Percentiles rank a stretch among this genome's conserved stretches.
These are phyloP conservation scores for Leccinum sublutescens DNA, from an alignment of 768 basidiomycete species.

Conservation along the genomic window DNA sequence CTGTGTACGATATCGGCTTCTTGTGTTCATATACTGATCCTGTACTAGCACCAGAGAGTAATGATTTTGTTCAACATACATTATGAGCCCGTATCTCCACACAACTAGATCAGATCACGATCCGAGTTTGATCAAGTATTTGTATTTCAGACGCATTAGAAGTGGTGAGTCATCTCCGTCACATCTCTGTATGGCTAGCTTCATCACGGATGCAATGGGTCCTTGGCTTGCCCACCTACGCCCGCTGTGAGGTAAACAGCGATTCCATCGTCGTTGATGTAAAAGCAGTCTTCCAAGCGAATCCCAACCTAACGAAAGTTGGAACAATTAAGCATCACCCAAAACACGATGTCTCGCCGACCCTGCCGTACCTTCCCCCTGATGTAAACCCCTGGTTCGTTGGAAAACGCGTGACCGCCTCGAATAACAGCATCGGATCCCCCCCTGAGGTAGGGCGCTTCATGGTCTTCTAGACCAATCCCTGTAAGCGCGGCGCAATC, in stretches of 20 bases:
- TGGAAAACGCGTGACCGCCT: slow-evolving; percentile 72
- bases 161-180: slow-evolving; percentile 20
- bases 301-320: slow-evolving; percentile 58
- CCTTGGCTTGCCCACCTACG: slow-evolving; percentile 56
- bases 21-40: slow-evolving; percentile 31
- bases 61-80: slow-evolving; percentile 26
- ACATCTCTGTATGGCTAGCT: slow-evolving; percentile 9
- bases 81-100: not conserved
- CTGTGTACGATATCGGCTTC: slow-evolving; percentile 24
- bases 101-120: not conserved
- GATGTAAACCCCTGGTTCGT: slow-evolving; percentile 80
- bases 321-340: slow-evolving; percentile 9
- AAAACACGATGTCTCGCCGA: not conserved
- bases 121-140: slow-evolving; percentile 1
- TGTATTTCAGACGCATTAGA: not conserved
- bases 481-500: slow-evolving; percentile 41
- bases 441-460: slow-evolving; percentile 77
- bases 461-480: slow-evolving; percentile 83
- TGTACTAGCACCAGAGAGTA: slow-evolving; percentile 26
- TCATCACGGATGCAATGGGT: slow-evolving; percentile 35
- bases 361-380: slow-evolving; percentile 50
- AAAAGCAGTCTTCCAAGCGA: slow-evolving; percentile 83
- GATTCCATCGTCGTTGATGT: slow-evolving; percentile 52
- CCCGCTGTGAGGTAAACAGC: slow-evolving; percentile 61
- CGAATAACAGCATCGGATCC: slow-evolving; percentile 57